Evolutionary conservation across 2,329 filamentous ascomycete species (phyloP), one percentile per base, ranked within the genome.

Genomic region (Periconia sp.): DNA sequence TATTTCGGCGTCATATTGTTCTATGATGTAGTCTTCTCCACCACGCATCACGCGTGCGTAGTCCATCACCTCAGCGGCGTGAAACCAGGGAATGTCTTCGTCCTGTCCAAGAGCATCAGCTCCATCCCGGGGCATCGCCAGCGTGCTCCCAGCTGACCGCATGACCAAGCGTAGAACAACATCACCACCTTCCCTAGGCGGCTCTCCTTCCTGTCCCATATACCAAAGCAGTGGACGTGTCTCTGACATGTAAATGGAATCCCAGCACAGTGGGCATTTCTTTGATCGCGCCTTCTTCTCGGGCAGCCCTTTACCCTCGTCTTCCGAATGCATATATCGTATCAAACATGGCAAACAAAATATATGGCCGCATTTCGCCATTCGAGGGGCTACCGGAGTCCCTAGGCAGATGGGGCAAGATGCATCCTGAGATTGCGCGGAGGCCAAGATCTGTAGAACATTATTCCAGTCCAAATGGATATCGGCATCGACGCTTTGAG

Each of bases 331-430:
- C 91, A 99, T 97, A 72, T 95, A 99, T 47, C 94, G 88, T 58
- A 97, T 91, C 56, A 97, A 76, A 70, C 94, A 99, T 6, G 94
- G 88, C 33, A 97, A 79, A 70, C 94, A 99, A 72, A 97, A 97
- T 13, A 99, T 96, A 71, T 99, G 94, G 1, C 94, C 94, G 68
- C 94, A 99, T 69, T 88, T 93, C 41, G 94, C 92, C 93, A 99
- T 99, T 52, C 94, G 87, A 31, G 94, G 92, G 8, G 94, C 94
- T 17, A 96, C 91, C 1, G 94, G 94, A 51, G 90, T 90, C 1
- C 90, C 96, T 27, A 99, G 83, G 69, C 94, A 99, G 50, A 99
- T 99, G 0, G 94, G 94, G 71, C 94, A 99, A 19, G 90, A 91
- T 2, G 92, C 85, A 42, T 86, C 82, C 74, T 99, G 94, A 0